Percentiles rank a stretch among this genome's conserved stretches.
Conservation (phyloP, 352 stramenopile species). For the Phytophthora foliorum region DNA sequence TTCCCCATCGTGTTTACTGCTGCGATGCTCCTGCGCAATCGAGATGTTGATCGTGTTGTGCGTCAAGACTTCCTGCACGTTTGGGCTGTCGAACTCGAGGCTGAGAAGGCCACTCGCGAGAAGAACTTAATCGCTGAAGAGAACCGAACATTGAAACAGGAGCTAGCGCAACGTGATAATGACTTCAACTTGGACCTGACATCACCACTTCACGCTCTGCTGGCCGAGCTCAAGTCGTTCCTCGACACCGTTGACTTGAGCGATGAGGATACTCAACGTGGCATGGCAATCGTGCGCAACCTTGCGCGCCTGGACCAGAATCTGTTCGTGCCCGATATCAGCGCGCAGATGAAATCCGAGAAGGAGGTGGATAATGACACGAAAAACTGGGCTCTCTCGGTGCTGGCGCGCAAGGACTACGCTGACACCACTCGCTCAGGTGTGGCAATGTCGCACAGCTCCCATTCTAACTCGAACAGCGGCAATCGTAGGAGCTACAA, state of each 20-base stretch:
- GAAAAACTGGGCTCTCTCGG: conserved; percentile 85
- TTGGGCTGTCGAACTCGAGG: conserved; percentile 78
- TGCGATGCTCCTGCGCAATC: conserved; percentile 78
- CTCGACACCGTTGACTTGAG: conserved; percentile 77
- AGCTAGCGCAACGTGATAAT: conserved; percentile 77
- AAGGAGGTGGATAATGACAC: conserved; percentile 85
- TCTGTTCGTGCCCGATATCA: conserved; percentile 84
- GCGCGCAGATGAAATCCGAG: conserved; percentile 83
- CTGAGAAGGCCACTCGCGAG: conserved; percentile 72
- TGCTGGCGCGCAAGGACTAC: conserved; percentile 82
- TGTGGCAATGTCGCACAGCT: conserved; percentile 70
- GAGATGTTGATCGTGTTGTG: conserved; percentile 80
- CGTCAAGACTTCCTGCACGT: conserved; percentile 86
- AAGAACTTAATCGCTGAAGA: conserved; percentile 88
- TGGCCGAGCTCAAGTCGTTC: conserved; percentile 84
- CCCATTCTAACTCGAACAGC: conserved; percentile 81
- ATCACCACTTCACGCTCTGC: conserved; percentile 72
- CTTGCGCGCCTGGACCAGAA: conserved; percentile 85
- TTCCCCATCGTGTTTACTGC: conserved; percentile 76
- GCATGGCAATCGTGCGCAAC: conserved; percentile 72
- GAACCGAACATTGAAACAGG: conserved; percentile 83
- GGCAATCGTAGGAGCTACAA: conserved; percentile 67
- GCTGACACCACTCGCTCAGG: conserved; percentile 59
- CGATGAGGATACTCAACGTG: conserved; percentile 59
- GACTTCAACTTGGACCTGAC: conserved; percentile 81